Conservation (phyloP, 768 basidiomycete species). For the Trametes elegans region DNA sequence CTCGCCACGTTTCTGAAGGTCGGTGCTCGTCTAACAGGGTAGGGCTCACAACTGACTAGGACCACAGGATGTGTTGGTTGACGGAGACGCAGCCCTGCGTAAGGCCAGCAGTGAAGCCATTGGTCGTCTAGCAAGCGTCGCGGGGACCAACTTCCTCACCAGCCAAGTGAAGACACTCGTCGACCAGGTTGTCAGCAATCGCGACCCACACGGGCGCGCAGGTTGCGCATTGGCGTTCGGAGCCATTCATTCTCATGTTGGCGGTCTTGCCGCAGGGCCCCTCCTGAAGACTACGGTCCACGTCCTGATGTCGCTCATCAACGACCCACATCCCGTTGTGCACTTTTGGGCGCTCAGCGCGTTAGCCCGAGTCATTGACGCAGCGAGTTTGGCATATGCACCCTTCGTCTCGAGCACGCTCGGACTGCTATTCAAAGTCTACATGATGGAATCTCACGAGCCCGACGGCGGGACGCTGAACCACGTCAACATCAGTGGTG, state of each 20-base stretch:
- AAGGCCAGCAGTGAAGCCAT: conserved; percentile 83
- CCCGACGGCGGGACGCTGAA: conserved; percentile 83
- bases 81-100: conserved; percentile 76
- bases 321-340: conserved; percentile 94
- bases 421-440: conserved; percentile 87
- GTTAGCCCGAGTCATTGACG: conserved; percentile 81
- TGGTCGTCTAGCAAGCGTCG: conserved; percentile 81
- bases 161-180: conserved; percentile 87
- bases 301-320: conserved; percentile 90
- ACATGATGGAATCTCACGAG: conserved; percentile 88
- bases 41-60: conserved; percentile 5
- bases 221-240: conserved; percentile 94
- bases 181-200: conserved; percentile 91
- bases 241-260: conserved; percentile 87
- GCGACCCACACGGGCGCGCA: conserved; percentile 88
- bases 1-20: conserved; percentile 81
- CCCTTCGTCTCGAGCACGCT: conserved; percentile 87
- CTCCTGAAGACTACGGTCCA: conserved; percentile 95
- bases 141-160: conserved; percentile 81
- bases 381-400: conserved; percentile 88
- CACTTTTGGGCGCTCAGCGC: conserved; percentile 93
- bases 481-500: conserved; percentile 85
- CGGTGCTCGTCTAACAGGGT: conserved; percentile 15
- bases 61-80: conserved; percentile 72
- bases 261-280: conserved; percentile 91